Base-by-base conservation (phyloP, 2,329 filamentous ascomycete species). In the Helminthosporium solani region DNA sequence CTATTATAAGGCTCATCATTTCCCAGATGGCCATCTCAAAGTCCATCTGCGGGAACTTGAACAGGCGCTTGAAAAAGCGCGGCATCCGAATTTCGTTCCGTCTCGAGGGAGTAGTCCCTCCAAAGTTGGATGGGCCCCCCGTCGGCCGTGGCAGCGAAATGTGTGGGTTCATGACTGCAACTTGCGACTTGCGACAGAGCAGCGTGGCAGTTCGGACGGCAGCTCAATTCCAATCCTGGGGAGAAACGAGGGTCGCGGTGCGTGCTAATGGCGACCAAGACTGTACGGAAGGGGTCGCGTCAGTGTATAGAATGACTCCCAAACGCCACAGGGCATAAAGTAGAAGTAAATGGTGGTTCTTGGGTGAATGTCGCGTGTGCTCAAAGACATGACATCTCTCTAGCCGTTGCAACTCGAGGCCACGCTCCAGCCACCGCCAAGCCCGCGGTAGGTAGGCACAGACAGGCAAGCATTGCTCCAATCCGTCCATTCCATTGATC, bases 21-120 rank as follows among this genome's bases (percentile, higher is more conserved):
- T 87, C 84, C 84, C 84, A 87, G 56, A 85, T 80, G 16, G 84
- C 84, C 76, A 85, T 85, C 64, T 87, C 84, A 64, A 87, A 87
- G 73, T 87, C 84, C 84, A 87, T 86, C 58, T 85, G 83, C 9
- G 83, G 83, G 61, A 86, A 86, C 67, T 87, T 87, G 77, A 86
- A 85, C 40, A 86, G 71, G 47, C 82, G 77, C 61, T 83, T 83
- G 73, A 86, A 85, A 75, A 85, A 85, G 56, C 81, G 79, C 54
- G 83, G 82, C 76, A 85, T 81, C 36, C 79, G 78, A 60, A 83
- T 68, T 43, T 79, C 78, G 44, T 73, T 73, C 48, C 78, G 74
- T 52, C 72, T 72, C 47, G 74, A 69, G 33, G 78, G 73, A 2
- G 74, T 69, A 15, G 77, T 77, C 36, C 71, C 68, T 47, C 78